phyloP scores from a whole-genome alignment of 1,284 basidiomycete species.

The Moesziomyces parantarcticus region DNA sequence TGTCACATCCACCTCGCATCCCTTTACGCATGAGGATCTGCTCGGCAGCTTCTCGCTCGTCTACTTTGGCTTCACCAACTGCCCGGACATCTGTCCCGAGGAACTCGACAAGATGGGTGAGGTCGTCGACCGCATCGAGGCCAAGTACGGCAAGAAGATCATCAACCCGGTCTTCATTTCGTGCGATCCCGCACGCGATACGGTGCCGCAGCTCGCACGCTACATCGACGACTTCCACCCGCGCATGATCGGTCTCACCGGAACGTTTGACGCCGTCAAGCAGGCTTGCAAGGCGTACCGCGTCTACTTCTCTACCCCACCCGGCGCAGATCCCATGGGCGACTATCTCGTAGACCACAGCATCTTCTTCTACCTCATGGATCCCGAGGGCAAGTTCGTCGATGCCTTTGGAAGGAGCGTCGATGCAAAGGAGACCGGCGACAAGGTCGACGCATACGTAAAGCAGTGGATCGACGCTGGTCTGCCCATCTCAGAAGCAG shows the following conservation, averaged over 20 bases:
- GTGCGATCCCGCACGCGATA: slow-evolving; percentile 94
- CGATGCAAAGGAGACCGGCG: slow-evolving; percentile 76
- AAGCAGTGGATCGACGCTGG: slow-evolving; percentile 70
- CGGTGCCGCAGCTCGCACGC: slow-evolving; percentile 72
- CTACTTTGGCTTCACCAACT: slow-evolving; percentile 79
- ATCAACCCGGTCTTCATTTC: slow-evolving; percentile 86
- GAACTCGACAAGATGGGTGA: slow-evolving; percentile 95
- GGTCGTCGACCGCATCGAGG: slow-evolving; percentile 81
- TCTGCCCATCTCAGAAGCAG: slow-evolving; percentile 61
- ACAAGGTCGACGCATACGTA: slow-evolving; percentile 72
- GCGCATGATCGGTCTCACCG: slow-evolving; percentile 86
- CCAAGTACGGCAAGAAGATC: slow-evolving; percentile 65
- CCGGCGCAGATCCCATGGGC: slow-evolving; percentile 76
- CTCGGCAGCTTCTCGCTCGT: slow-evolving; percentile 82
- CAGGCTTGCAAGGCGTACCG: slow-evolving; percentile 91
- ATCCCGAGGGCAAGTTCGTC: slow-evolving; percentile 89
- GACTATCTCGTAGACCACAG: slow-evolving; percentile 86
- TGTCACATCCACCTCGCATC: slow-evolving; percentile 54
- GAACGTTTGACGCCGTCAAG: slow-evolving; percentile 86
- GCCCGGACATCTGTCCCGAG: slow-evolving; percentile 96
- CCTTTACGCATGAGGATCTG: slow-evolving; percentile 85
- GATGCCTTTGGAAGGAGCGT: slow-evolving; percentile 94
- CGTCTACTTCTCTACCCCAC: slow-evolving; percentile 95
- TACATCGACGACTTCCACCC: slow-evolving; percentile 81
- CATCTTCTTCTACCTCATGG: slow-evolving; percentile 99